Evolutionary conservation across 2,329 filamentous ascomycete species (phyloP), one percentile per base, ranked within the genome.

Genomic region (Huntiella savannae): DNA sequence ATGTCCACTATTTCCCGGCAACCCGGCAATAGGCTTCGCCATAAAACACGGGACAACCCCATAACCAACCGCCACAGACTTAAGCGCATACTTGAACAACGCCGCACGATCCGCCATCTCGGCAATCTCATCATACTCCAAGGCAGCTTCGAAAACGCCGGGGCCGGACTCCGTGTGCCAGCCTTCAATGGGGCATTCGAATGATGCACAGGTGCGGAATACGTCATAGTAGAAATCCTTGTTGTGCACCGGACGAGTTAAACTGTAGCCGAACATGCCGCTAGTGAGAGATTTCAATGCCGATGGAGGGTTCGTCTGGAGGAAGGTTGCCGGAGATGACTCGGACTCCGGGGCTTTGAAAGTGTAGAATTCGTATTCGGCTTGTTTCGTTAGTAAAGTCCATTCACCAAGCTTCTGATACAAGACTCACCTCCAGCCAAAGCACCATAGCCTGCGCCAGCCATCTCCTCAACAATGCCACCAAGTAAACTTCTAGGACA

Each of bases 41-140:
- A 98, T 98, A 68, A 98, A 98, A 62, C 84, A 93, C 0, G 91
- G 91, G 0, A 85, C 94, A 58, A 98, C 93, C 53, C 84, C 85
- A 59, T 86, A 83, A 57, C 84, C 81, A 48, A 77, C 81, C 39
- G 83, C 84, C 35, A 94, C 75, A 7, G 84, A 86, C 64, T 94
- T 95, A 53, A 94, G 86, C 15, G 82, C 77, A 52, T 52, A 79
- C 70, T 98, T 98, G 77, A 96, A 98, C 33, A 98, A 66, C 28
- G 79, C 79, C 19, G 87, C 86, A 54, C 82, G 80, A 60, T 98
- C 91, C 1, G 91, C 91, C 84, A 95, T 95, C 53, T 81, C 71
- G 33, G 73, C 74, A 52, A 91, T 81, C 59, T 94, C 83, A 45
- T 81, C 82, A 55, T 92, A 96, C 59, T 94, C 82, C 43, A 98